These are phyloP conservation scores for Imleria badia DNA, from an alignment of 768 basidiomycete species.

Conservation along the genomic window DNA sequence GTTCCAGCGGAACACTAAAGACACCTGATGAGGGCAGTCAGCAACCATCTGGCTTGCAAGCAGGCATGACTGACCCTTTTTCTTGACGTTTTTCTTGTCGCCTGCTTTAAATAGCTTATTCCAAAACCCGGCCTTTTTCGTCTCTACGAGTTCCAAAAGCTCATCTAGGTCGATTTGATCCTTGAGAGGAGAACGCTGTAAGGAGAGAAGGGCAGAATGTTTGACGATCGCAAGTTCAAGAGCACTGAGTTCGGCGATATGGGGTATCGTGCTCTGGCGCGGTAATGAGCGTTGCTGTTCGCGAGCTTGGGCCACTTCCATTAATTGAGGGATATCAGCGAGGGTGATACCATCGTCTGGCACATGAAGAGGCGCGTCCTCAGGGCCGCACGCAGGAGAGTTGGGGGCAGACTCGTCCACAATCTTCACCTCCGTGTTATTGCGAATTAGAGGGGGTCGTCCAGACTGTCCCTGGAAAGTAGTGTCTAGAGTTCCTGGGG, in stretches of 20 bases:
- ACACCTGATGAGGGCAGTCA: conserved; percentile 56
- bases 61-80: conserved; percentile 61
- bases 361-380: conserved; percentile 38
- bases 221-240: conserved; percentile 90
- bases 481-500: conserved; percentile 38
- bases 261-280: conserved; percentile 72
- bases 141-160: conserved; percentile 87
- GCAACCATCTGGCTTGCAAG: conserved; percentile 1
- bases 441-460: conserved; percentile 70
- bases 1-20: conserved; percentile 90
- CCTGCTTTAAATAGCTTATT: conserved; percentile 90
- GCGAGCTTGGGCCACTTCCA: conserved; percentile 88
- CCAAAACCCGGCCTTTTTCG: conserved; percentile 94
- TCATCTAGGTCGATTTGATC: conserved; percentile 92
- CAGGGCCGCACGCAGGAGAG: conserved; percentile 58
- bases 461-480: conserved; percentile 44
- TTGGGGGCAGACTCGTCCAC: conserved; percentile 78
- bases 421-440: conserved; percentile 86
- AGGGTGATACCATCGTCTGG: conserved; percentile 87
- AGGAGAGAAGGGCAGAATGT: conserved; percentile 80
- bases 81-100: conserved; percentile 89
- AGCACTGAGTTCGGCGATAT: conserved; percentile 79
- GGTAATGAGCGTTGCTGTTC: conserved; percentile 86
- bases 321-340: conserved; percentile 90
- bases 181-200: conserved; percentile 74